phyloP scores from a whole-genome alignment of 1,284 basidiomycete species.

The Schizophyllum commune region DNA sequence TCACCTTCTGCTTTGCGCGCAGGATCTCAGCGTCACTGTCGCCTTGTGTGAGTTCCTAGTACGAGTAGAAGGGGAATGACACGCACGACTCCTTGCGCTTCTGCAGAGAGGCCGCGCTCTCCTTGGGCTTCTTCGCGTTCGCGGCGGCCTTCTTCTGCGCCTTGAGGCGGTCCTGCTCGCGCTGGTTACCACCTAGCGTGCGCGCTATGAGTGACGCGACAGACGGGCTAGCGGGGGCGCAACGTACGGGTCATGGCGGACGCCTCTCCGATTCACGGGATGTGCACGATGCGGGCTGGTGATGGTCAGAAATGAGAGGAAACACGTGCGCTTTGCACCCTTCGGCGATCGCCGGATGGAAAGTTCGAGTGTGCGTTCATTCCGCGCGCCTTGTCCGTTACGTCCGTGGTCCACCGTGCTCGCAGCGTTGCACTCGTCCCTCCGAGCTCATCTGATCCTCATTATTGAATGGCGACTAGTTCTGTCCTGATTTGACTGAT shows the following conservation, averaged over 20 bases:
- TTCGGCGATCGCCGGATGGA: not conserved
- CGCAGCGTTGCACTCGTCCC: too few relatives aligned
- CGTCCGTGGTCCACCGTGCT: not conserved
- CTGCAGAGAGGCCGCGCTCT: slow-evolving; percentile 50
- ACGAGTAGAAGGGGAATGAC: slow-evolving; percentile 2
- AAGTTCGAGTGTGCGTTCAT: not conserved
- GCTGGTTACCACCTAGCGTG: slow-evolving; percentile 67
- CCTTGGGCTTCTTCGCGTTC: slow-evolving; percentile 55
- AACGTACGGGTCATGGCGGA: slow-evolving; percentile 43
- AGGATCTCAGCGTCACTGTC: slow-evolving; percentile 65
- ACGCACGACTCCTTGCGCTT: slow-evolving; percentile 73
- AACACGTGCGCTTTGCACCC: not conserved
- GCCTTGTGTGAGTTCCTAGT: slow-evolving; percentile 9
- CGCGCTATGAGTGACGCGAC: slow-evolving; percentile 6
- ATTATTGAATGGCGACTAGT: too few relatives aligned
- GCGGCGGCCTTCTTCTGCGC: slow-evolving; percentile 63
- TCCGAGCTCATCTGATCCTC: too few relatives aligned
- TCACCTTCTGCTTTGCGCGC: slow-evolving; percentile 70
- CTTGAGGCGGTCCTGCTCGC: slow-evolving; percentile 63
- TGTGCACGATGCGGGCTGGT: not conserved
- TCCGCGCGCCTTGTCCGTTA: not conserved
- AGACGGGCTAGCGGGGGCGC: slow-evolving; percentile 10
- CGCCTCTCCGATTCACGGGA: not conserved
- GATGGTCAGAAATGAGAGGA: not conserved
- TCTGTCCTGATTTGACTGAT: too few relatives aligned